Percentiles rank a stretch among this genome's conserved stretches.
These are phyloP conservation scores for Alternaria sp. DNA, from an alignment of 2,329 filamentous ascomycete species.

Conservation along the genomic window DNA sequence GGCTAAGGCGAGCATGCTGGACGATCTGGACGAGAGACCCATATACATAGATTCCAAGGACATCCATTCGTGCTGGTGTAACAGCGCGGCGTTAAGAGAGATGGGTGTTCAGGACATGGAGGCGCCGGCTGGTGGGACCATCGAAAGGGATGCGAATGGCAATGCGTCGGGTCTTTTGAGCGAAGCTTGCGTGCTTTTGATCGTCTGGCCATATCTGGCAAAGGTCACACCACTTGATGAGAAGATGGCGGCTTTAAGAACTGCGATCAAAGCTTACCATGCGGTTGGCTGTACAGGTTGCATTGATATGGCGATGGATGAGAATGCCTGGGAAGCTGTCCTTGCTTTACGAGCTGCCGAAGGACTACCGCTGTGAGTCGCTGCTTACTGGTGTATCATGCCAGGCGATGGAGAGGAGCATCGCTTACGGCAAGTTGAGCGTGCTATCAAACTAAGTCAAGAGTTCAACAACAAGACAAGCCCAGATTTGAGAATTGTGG, in stretches of 20 bases:
- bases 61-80: constrained; percentile 66
- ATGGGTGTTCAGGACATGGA: constrained; percentile 59
- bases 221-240: constrained; percentile 59
- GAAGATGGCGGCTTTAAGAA: constrained; percentile 57
- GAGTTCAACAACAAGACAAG: constrained; percentile 57
- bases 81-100: constrained; percentile 61
- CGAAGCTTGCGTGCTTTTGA: constrained; percentile 63
- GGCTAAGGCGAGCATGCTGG: constrained; percentile 61
- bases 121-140: constrained; percentile 62
- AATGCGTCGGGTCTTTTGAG: constrained; percentile 61
- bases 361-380: constrained; percentile 59
- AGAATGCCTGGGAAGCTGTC: constrained; percentile 63
- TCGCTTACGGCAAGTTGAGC: constrained; percentile 60
- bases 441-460: constrained; percentile 59
- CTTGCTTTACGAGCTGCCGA: constrained; percentile 50
- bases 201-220: constrained; percentile 65
- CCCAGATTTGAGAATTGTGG: constrained; percentile 63
- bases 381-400: constrained; percentile 65
- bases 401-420: constrained; percentile 58
- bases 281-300: constrained; percentile 63
- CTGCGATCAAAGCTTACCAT: constrained; percentile 61
- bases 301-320: constrained; percentile 68
- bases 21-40: constrained; percentile 61
- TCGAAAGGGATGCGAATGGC: constrained; percentile 60
- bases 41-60: constrained; percentile 67